A percentile compares a stretch with the other conserved stretches of the same genome.
These are phyloP conservation scores for Aspergillus vadensis DNA, from an alignment of 2,329 filamentous ascomycete genomes.

Conservation along the genomic window DNA sequence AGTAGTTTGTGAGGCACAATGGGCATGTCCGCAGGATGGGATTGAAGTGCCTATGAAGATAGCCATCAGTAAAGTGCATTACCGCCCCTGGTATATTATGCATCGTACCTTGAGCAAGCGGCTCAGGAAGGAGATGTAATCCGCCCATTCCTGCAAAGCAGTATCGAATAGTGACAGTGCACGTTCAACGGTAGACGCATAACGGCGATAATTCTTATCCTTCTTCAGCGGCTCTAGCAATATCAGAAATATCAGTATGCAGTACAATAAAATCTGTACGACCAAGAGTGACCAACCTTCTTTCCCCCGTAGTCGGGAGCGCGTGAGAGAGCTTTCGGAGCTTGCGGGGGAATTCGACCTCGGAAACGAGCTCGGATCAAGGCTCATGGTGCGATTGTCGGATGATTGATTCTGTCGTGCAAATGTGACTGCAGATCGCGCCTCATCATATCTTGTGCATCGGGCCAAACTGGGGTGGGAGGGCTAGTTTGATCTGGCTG, in stretches of 20 bases:
- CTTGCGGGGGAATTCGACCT: slow-evolving; percentile 70
- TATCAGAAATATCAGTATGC: neutral
- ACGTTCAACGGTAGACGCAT: slow-evolving; percentile 84
- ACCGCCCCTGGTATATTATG: neutral
- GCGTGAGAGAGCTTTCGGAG: slow-evolving; percentile 78
- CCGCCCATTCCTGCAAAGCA: slow-evolving; percentile 95
- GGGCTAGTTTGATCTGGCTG: slow-evolving; percentile 1
- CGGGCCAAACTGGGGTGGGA: slow-evolving; percentile 16
- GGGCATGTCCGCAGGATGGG: slow-evolving; percentile 70
- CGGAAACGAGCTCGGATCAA: slow-evolving; percentile 45
- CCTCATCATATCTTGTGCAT: slow-evolving; percentile 42
- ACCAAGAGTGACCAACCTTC: slow-evolving; percentile 62
- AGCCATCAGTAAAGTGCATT: slow-evolving; percentile 1
- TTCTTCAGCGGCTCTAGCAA: slow-evolving; percentile 48
- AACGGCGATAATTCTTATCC: slow-evolving; percentile 76
- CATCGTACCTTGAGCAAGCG: slow-evolving; percentile 76
- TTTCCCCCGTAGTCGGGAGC: slow-evolving; percentile 75
- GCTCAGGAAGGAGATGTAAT: slow-evolving; percentile 97
- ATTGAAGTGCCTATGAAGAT: slow-evolving; percentile 73
- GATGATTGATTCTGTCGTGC: slow-evolving; percentile 25
- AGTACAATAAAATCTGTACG: neutral
- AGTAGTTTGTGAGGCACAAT: slow-evolving; percentile 78
- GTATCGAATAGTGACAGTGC: slow-evolving; percentile 89
- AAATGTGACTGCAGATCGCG: slow-evolving; percentile 19
- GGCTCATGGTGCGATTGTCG: slow-evolving; percentile 44